These are phyloP conservation scores for Galeopsis tetrahit DNA, from an alignment of 257 asterid species.

Conservation along the genomic window DNA sequence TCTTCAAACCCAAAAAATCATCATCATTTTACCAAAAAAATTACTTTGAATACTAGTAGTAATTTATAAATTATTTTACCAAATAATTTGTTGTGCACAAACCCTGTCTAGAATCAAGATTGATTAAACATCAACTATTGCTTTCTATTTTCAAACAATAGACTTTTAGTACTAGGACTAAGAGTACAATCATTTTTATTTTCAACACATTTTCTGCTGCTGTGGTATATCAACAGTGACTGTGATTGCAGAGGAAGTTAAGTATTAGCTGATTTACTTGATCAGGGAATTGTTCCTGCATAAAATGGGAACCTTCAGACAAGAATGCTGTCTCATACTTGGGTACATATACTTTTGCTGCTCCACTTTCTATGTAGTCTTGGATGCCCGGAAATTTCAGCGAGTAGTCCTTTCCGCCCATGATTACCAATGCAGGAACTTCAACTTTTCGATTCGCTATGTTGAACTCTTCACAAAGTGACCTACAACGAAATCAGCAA, in stretches of 20 bases:
- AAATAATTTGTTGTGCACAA: neutral
- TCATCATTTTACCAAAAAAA: too few species aligned
- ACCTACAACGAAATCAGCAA: constrained; percentile 33
- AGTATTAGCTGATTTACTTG: constrained; percentile 57
- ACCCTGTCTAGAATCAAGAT: neutral
- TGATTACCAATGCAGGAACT: constrained; percentile 57
- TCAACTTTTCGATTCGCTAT: constrained; percentile 38
- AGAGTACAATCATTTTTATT: neutral
- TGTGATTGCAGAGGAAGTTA: constrained; percentile 46
- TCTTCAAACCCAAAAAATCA: too few species aligned
- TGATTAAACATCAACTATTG: too few species aligned
- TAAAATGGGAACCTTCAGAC: constrained; percentile 69
- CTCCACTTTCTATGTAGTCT: constrained; percentile 48
- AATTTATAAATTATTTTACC: too few species aligned
- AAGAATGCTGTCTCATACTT: constrained; percentile 44
- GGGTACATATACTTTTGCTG: constrained; percentile 44
- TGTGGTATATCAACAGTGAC: constrained; percentile 23
- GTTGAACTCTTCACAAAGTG: constrained; percentile 45
- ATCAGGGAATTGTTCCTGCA: constrained; percentile 70
- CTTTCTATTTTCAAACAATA: too few species aligned
- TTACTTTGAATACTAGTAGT: too few species aligned
- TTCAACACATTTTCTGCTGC: neutral
- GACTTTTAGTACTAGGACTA: too few species aligned
- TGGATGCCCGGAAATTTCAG: constrained; percentile 59
- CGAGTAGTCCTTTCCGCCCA: constrained; percentile 61